These are phyloP conservation scores for Wickerhamomyces canadensis DNA, from an alignment of 805 yeast species.

Conservation along the genomic window DNA sequence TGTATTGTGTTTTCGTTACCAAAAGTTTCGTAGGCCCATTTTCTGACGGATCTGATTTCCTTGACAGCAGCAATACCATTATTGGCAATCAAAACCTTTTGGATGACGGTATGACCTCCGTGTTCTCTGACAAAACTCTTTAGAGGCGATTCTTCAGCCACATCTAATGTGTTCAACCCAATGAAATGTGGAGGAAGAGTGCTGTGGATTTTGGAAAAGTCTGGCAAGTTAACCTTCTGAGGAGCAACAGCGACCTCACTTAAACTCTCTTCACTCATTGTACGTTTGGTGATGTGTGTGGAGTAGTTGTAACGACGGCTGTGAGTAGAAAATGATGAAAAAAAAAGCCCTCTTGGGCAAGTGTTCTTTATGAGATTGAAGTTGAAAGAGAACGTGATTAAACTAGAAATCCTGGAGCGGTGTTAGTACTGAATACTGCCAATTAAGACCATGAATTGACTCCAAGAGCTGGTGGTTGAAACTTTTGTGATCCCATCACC, in stretches of 20 bases:
- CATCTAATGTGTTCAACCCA: conserved; percentile 74
- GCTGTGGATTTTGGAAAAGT: conserved; percentile 30
- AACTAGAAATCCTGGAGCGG: conserved; percentile 1
- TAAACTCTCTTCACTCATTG: conserved; percentile 37
- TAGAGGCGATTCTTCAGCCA: conserved; percentile 70
- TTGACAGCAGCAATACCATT: conserved; percentile 99
- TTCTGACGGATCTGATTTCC: conserved; percentile 94
- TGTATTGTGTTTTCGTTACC: conserved; percentile 91
- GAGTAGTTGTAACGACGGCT: neutral
- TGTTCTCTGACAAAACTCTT: conserved; percentile 80
- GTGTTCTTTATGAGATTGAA: neutral
- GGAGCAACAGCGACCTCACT: conserved; percentile 29
- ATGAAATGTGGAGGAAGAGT: conserved; percentile 66
- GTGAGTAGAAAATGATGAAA: neutral
- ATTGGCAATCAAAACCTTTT: conserved; percentile 87
- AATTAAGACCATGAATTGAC: neutral
- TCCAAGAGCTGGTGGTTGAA: too few species aligned
- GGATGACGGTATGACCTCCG: conserved; percentile 94
- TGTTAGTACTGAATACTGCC: neutral
- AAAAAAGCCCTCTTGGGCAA: neutral
- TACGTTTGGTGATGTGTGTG: conserved; percentile 1
- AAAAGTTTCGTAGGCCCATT: conserved; percentile 99
- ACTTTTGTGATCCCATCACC: neutral
- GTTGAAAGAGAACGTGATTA: neutral
- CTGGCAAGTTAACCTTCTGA: conserved; percentile 24